Evolutionary conservation across 352 stramenopile species (phyloP), one percentile per base, ranked within the genome.

Genomic region (Phytophthora pistaciae): DNA sequence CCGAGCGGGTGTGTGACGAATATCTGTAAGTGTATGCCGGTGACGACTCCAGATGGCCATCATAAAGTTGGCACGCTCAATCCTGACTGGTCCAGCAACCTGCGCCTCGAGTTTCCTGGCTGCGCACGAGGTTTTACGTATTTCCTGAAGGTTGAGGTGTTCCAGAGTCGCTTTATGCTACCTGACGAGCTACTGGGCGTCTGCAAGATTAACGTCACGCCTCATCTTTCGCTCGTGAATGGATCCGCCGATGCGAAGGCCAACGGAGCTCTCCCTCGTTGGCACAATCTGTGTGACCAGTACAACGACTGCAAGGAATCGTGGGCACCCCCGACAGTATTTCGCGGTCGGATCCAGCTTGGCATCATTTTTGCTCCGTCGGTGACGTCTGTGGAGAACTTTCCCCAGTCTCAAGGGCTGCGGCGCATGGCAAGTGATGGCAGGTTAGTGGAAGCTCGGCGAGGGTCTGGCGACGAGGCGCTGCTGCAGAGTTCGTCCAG

Each of bases 231-330:
- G 38, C 72, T 95, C 38, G 84, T 91, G 48, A 90, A 90, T 56
- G 88, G 82, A 16, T 96, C 88, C 36, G 88, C 88, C 4, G 88
- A 96, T 36, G 88, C 88, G 6, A 93, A 93, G 42, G 88, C 88
- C 3, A 96, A 93, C 31, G 88, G 88, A 6, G 88, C 88, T 21
- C 70, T 96, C 18, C 83, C 85, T 56, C 80, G 88, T 21, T 96
- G 88, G 88, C 86, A 95, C 54, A 96, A 96, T 62, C 64, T 95
- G n/a, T 94, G 88, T 60, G 88, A 95, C 44, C 87, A 94, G 68
- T 95, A 95, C 69, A 92, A 95, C 56, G 88, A 95, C 64, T 95
- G 88, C 64, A 89, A 90, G 29, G 88, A 94, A 58, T 95, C 86
- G 2, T 95, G 88, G 88, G 88, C 88, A 21, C 88, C 88, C 2